Base-by-base conservation (phyloP, 2,329 filamentous ascomycete genomes). In the Hortaea werneckii region DNA sequence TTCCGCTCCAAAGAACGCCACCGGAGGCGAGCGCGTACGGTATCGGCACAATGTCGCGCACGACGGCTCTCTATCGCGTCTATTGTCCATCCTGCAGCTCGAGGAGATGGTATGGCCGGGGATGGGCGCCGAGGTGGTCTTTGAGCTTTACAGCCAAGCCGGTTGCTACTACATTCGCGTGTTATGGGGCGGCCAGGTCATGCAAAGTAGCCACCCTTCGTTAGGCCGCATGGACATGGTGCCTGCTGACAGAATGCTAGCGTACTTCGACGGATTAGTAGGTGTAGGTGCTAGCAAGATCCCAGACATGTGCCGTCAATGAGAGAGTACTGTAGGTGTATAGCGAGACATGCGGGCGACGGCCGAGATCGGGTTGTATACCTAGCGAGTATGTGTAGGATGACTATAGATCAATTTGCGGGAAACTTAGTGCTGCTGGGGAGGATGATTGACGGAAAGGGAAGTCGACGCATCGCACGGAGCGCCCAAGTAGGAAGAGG, bases 31-130 rank as follows among this genome's bases (percentile, higher is more conserved):
- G 4, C 39, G 47, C 1, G 62, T 77, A 0, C 66, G 70, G 8
- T 90, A 87, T 59, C 66, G 79, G 38, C 86, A 92, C 58, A 89
- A 90, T 52, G 74, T 92, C 34, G 86, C 85, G 2, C 86, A 94
- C 56, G 87, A 92, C 55, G 87, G 86, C 2, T 82, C 78, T 3
- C 59, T 89, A 5, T 79, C 82, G 8, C 68, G 79, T 2, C 57
- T 90, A 5, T 67, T 92, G 20, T 78, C 78, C 2, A 74, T 89
- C 11, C 60, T 92, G 58, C 85, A 90, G 65, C 58, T 84, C 1
- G 80, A 87, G 20, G 63, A 71, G 43, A 90, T 90, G 85, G 79
- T 87, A 1, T 90, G 85, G 85, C 85, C 85, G 0, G 85, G 85
- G 0, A 88, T 90, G 85, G 85, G 85, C 0, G 72, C 78, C 7